Conservation (phyloP, 2,329 filamentous ascomycete genomes). For the Dryadomyces sulphureus region DNA sequence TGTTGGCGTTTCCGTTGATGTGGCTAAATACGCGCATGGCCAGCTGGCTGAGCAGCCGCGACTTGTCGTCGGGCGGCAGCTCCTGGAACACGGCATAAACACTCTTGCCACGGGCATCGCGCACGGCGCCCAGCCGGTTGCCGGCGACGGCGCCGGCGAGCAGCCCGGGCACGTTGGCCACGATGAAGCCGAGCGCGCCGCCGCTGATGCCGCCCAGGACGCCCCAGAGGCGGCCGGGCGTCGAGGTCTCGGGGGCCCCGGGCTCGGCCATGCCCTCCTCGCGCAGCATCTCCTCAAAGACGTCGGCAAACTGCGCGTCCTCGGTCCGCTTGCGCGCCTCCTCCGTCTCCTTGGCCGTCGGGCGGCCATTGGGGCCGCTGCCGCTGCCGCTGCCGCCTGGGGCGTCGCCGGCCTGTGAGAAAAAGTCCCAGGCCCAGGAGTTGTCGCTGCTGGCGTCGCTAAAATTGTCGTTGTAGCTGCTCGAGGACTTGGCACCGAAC, state of each 20-base stretch:
- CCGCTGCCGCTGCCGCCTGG: constrained; percentile 19
- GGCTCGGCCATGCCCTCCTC: constrained; percentile 72
- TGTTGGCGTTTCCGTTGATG: constrained; percentile 26
- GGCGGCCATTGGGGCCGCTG: background rate
- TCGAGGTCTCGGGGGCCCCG: constrained; percentile 28
- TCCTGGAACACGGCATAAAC: constrained; percentile 88
- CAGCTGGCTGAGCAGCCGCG: constrained; percentile 67
- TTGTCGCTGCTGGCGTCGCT: constrained; percentile 12
- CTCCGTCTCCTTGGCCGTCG: constrained; percentile 16
- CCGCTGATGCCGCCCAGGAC: constrained; percentile 75
- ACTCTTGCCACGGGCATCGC: constrained; percentile 86
- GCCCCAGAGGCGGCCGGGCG: constrained; percentile 70
- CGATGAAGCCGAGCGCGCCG: constrained; percentile 83
- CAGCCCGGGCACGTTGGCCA: constrained; percentile 81
- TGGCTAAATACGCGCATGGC: constrained; percentile 78
- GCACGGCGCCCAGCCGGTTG: constrained; percentile 76
- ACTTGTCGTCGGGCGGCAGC: constrained; percentile 68
- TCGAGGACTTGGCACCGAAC: constrained; percentile 18
- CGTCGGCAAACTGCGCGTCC: constrained; percentile 72
- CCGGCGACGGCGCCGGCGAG: constrained; percentile 85
- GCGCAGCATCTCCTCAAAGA: constrained; percentile 82
- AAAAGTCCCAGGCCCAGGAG: constrained; percentile 64
- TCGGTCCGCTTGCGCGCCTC: constrained; percentile 39
- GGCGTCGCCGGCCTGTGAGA: constrained; percentile 22
- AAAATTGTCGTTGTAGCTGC: constrained; percentile 15